Base-by-base conservation (phyloP, 768 basidiomycete species). In the Trametes sanguinea region DNA sequence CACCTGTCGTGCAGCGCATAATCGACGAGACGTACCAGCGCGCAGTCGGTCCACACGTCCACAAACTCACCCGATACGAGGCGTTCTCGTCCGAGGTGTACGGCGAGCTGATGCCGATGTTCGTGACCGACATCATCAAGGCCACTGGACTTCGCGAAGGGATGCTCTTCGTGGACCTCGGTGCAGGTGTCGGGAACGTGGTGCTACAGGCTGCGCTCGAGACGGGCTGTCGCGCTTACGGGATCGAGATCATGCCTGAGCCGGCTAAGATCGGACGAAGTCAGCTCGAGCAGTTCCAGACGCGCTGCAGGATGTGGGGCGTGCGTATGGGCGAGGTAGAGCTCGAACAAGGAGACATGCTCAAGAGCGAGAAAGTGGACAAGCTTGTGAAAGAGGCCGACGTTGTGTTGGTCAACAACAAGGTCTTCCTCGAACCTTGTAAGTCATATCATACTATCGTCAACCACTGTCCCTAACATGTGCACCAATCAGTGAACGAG, bases 11-110 rank as follows among this genome's bases (percentile, higher is more conserved):
- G 60, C 81, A 86, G 77, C 86, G 89, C 44, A 83, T 96, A 51
- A 80, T 91, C 54, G 94, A 95, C 46, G 94, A 98, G 77, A 91
- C 88, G 40, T 98, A 99, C 69, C 94, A 98, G 70, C 85, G 97
- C 30, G 85, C 87, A 16, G 95, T 98, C 1, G 95, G 95, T 5
- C 97, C 97, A 0, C 85, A 91, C 68, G 85, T 95, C n/a, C 84
- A 85, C 54, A 83, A 81, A 59, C 81, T 98, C 56, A 87, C 83
- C 69, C 84, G 87, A 66, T 95, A 98, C 73, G 83, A 85, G 68
- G 85, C 92, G 33, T 87, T 95, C 78, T 87, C 90, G 56, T 88
- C 88, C 69, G 88, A 88, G 54, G 92, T 90, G 30, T 98, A 94
- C 69, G 96, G 91, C 62, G 95, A 97, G 71, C 83, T 95, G 52